Base-by-base conservation (phyloP, 2,329 filamentous ascomycete species). In the Aspergillus sp. region DNA sequence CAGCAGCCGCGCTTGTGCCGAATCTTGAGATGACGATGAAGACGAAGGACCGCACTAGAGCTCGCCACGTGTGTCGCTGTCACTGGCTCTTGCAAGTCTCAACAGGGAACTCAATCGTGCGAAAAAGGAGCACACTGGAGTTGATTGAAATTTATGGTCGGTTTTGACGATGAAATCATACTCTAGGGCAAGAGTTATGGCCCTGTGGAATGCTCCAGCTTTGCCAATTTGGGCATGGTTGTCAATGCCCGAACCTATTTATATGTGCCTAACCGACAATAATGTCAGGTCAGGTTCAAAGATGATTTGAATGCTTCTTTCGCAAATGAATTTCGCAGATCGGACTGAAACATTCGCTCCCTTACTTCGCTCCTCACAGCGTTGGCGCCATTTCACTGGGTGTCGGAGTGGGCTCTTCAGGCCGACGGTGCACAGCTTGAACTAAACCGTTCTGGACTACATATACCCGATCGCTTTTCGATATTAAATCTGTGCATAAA, bases 11-110 rank as follows among this genome's bases (percentile, higher is more conserved):
- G 40, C 50, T 40, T 21, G 50, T 47, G 46, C 44, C 50, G 56
- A 54, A 57, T 41, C 39, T 54, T 48, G 37, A 49, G 37, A 52
- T 39, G 50, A 40, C 19, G 46, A 55, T 52, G 50, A 53, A 50
- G 49, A 55, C 44, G 19, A 17, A 49, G 45, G 40, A 37, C 51
- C 50, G 51, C 51, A 55, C 51, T 55, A 54, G 23, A 45, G 51
- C 27, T 54, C n/a, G 51, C 45, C 56, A 58, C 56, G 56, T 58
- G 56, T 58, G 56, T 51, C 5, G 40, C 46, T 33, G 51, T 54
- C 46, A 58, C 56, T 58, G 56, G 56, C 46, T 49, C 31, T 55
- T 24, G 21, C 35, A 3, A 39, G 9, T 49, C 14, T 49, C 19
- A 31, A 35, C 53, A 55, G 27, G 27, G 31, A n/a, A 50, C 39